Base-by-base conservation (phyloP, 768 basidiomycete genomes). In the Lactarius quietus region DNA sequence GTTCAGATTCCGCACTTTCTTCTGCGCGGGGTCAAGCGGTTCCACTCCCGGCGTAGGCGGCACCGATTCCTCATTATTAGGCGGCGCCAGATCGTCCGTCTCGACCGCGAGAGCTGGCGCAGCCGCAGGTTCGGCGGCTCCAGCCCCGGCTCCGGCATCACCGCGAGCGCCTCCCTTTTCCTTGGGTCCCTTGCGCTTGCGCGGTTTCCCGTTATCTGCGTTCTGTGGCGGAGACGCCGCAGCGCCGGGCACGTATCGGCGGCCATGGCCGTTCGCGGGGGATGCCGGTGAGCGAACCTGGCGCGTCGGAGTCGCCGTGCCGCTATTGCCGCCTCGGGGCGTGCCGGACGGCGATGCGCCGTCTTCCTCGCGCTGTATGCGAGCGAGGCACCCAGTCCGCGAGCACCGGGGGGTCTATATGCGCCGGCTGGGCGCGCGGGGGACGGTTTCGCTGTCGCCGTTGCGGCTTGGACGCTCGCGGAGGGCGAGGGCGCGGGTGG, bases 331-430 rank as follows among this genome's bases (percentile, higher is more conserved):
- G n/a, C 68, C 68, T 23, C 62, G 67, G 14, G 68, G 68, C 20
- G 68, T 69, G 74, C 73, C 61, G 26, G 35, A 36, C 1, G 86
- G 81, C 3, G 80, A 77, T 2, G 89, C 92, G 43, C 91, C 92
- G 72, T 96, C 93, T 68, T 97, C 96, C 73, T 95, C 93, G 20
- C 95, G 84, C 90, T 94, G 80, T 89, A 99, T 33, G 33, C 90
- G 3, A 87, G 81, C 1, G 95, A 93, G 1, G 95, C 95, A 53
- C 90, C 86, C 1, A 91, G 82, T 0, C 96, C 96, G 6, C 96
- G 84, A 1, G 95, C 94, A 14, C 95, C 95, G 14, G 95, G 96
- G 0, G 96, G 96, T 0, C 95, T 83, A 75, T 98, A 98, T 0
- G 95, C 92, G 20, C 93, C 95, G 0, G 89, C 86, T 1, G 92